Evolutionary conservation across 2,329 filamentous ascomycete genomes (phyloP).

Genomic region (Nemania bipapillata): DNA sequence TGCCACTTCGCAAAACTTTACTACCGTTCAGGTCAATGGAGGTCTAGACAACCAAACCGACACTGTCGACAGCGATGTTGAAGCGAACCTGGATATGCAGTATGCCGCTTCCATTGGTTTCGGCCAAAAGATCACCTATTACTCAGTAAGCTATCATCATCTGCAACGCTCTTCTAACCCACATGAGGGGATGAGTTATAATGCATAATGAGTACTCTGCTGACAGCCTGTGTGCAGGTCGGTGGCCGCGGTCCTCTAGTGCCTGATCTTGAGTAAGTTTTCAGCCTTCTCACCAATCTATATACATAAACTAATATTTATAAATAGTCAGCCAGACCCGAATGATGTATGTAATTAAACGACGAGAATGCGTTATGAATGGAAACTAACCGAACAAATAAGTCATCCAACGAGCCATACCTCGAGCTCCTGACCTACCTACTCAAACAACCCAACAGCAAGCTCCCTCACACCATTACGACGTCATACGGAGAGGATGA

Average conservation of each 20-base stretch:
- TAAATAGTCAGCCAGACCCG: slow-evolving; percentile 42
- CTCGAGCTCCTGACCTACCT: slow-evolving; percentile 48
- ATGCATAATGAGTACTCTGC: not conserved
- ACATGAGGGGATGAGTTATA: not conserved
- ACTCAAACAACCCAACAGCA: slow-evolving; percentile 39
- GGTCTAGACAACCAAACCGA: slow-evolving; percentile 63
- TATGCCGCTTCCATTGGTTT: slow-evolving; percentile 49
- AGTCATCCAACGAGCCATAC: slow-evolving; percentile 55
- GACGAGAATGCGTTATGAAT: slow-evolving; percentile 1
- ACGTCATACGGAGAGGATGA: slow-evolving; percentile 47
- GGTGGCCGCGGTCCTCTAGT: slow-evolving; percentile 64
- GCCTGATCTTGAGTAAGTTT: slow-evolving; percentile 58
- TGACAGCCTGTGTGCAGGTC: slow-evolving; percentile 58
- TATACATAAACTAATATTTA: slow-evolving; percentile 22
- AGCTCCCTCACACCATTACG: slow-evolving; percentile 46
- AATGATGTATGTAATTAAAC: slow-evolving; percentile 29
- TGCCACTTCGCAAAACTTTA: slow-evolving; percentile 64
- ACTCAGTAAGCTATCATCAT: slow-evolving; percentile 20
- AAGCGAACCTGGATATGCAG: slow-evolving; percentile 70
- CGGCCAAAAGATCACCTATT: slow-evolving; percentile 20
- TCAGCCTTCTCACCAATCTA: not conserved
- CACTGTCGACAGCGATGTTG: slow-evolving; percentile 54
- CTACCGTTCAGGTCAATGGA: slow-evolving; percentile 65
- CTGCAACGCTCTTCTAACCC: not conserved
- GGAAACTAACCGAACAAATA: slow-evolving; percentile 37